Evolutionary conservation across 441 rosid species (phyloP).

Genomic region (Brassica balearica): DNA sequence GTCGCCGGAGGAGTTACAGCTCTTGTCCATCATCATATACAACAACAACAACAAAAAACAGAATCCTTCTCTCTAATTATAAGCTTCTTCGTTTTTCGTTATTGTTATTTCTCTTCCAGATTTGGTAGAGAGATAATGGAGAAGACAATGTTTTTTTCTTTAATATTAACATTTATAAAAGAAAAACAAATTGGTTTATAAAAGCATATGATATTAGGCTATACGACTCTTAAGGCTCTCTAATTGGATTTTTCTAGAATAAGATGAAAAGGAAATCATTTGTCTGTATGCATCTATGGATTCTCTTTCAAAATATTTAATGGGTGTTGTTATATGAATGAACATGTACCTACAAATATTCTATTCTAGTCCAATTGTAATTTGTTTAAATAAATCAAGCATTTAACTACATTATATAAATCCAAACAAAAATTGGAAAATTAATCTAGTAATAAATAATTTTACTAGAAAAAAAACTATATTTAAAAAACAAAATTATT

Average conservation of each 20-base stretch:
- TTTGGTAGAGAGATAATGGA: conserved; percentile 48
- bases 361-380: conserved; percentile 30
- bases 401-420: not conserved
- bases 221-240: conserved; percentile 27
- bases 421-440: not conserved
- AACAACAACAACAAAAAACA: not conserved
- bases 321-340: conserved; percentile 4
- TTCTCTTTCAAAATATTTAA: conserved; percentile 27
- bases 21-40: conserved; percentile 58
- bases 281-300: conserved; percentile 41
- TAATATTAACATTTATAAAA: not conserved
- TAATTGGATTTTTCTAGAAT: conserved; percentile 43
- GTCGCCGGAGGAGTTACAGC: conserved; percentile 63
- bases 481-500: not conserved
- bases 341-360: conserved; percentile 36
- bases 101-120: conserved; percentile 27
- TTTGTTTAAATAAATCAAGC: not conserved
- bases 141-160: conserved; percentile 22
- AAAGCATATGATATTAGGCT: not conserved
- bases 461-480: not conserved
- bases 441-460: not conserved
- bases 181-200: conserved; percentile 1
- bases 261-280: conserved; percentile 45
- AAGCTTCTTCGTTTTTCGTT: not conserved
- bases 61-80: not conserved